Evolutionary conservation across 1,284 basidiomycete genomes (phyloP).

Genomic region (Rhizoctonia solani): DNA sequence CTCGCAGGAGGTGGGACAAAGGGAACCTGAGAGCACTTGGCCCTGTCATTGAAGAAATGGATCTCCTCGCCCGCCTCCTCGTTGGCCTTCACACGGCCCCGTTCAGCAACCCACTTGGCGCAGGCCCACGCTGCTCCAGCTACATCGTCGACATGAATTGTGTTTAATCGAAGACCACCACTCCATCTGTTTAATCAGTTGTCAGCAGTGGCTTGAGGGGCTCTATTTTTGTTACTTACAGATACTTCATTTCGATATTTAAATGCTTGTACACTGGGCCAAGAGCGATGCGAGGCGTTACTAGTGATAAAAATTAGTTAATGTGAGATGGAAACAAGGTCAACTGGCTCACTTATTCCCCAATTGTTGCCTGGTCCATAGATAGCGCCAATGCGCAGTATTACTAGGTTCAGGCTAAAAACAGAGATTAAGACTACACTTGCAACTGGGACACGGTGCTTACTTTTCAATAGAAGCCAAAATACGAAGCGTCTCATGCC

Average conservation of each 20-base stretch:
- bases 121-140: constrained; percentile 75
- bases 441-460: constrained; percentile 41
- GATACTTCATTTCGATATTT: constrained; percentile 84
- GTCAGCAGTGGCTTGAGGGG: background rate
- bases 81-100: constrained; percentile 66
- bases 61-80: constrained; percentile 67
- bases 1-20: constrained; percentile 56
- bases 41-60: constrained; percentile 74
- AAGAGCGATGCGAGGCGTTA: constrained; percentile 71
- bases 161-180: constrained; percentile 78
- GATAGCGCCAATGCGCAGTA: constrained; percentile 69
- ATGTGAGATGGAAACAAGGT: constrained; percentile 44
- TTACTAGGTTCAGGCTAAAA: constrained; percentile 75
- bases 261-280: constrained; percentile 83
- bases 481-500: constrained; percentile 83
- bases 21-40: constrained; percentile 61
- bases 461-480: constrained; percentile 74
- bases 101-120: constrained; percentile 69
- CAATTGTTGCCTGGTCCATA: constrained; percentile 78
- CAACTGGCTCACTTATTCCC: constrained; percentile 58
- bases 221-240: constrained; percentile 54
- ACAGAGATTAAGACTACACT: background rate
- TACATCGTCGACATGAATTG: constrained; percentile 78
- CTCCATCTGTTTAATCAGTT: constrained; percentile 43
- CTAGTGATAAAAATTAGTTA: constrained; percentile 46